Conservation (phyloP, 352 stramenopile species). For the Phytophthora ramorum region DNA sequence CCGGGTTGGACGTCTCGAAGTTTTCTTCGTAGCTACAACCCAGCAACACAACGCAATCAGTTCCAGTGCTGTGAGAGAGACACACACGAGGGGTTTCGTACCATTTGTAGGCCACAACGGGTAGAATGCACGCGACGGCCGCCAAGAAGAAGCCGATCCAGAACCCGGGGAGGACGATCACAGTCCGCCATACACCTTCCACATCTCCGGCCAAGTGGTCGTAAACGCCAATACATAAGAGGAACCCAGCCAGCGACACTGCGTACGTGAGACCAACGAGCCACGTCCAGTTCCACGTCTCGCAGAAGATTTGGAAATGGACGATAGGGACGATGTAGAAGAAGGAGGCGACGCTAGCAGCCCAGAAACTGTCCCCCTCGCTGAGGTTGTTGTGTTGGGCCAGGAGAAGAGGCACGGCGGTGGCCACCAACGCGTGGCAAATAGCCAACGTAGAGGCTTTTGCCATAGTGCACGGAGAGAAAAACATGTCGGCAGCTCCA, state of each 20-base stretch:
- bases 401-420: constrained; percentile 58
- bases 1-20: constrained; percentile 72
- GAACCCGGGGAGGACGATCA: constrained; percentile 50
- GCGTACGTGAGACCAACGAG: constrained; percentile 50
- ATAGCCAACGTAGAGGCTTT: constrained; percentile 50
- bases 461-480: constrained; percentile 58
- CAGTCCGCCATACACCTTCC: constrained; percentile 52
- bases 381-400: constrained; percentile 52
- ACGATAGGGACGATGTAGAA: constrained; percentile 94
- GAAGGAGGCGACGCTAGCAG: constrained; percentile 92
- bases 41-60: not conserved
- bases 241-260: constrained; percentile 58
- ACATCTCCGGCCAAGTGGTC: constrained; percentile 57
- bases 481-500: constrained; percentile 64
- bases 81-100: constrained; percentile 16
- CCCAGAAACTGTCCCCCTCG: constrained; percentile 78
- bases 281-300: constrained; percentile 84
- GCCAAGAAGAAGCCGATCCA: constrained; percentile 69
- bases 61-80: not conserved
- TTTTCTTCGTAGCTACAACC: constrained; percentile 71
- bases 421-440: constrained; percentile 71
- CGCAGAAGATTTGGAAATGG: constrained; percentile 86
- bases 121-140: constrained; percentile 53
- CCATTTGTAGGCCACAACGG: constrained; percentile 75
- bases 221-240: constrained; percentile 59